Evolutionary conservation across 345 rosid genomes (phyloP).

Genomic region (Abelmoschus esculentus): DNA sequence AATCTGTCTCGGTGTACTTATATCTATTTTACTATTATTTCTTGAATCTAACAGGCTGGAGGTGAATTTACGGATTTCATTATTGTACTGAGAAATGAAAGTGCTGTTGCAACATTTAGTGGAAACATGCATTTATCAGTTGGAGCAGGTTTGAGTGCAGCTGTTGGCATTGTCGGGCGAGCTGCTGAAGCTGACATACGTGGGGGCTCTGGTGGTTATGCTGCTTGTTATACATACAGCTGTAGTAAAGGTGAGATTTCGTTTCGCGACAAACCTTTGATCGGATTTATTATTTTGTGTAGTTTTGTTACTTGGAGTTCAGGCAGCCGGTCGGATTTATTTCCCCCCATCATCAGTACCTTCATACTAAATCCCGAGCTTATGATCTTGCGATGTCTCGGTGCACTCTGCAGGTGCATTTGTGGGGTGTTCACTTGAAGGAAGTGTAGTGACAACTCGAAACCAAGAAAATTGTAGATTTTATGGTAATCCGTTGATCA

Average conservation of each 20-base stretch:
- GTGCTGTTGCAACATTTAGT: slow-evolving; percentile 78
- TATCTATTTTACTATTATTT: not conserved
- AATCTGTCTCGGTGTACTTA: slow-evolving; percentile 17
- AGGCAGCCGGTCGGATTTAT: not conserved
- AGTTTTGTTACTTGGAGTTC: not conserved
- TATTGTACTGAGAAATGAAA: slow-evolving; percentile 64
- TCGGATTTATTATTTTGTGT: not conserved
- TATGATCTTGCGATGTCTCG: not conserved
- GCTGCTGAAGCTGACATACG: slow-evolving; percentile 81
- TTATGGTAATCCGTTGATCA: slow-evolving; percentile 47
- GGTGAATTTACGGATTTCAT: slow-evolving; percentile 92
- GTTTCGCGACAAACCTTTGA: not conserved
- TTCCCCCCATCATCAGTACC: not conserved
- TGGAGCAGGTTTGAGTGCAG: slow-evolving; percentile 94
- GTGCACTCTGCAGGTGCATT: slow-evolving; percentile 62
- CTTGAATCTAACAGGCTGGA: slow-evolving; percentile 53
- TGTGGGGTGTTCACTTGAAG: slow-evolving; percentile 85
- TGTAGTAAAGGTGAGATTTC: slow-evolving; percentile 72
- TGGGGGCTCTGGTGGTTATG: slow-evolving; percentile 89
- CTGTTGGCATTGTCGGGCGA: slow-evolving; percentile 70
- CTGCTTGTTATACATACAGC: slow-evolving; percentile 92
- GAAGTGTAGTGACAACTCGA: slow-evolving; percentile 71
- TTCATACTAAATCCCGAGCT: not conserved
- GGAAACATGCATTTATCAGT: slow-evolving; percentile 68
- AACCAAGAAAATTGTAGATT: slow-evolving; percentile 59